A percentile compares a stretch with the other conserved stretches of the same genome.
Conservation (phyloP, 805 yeast species). For the Pichia insulana region DNA sequence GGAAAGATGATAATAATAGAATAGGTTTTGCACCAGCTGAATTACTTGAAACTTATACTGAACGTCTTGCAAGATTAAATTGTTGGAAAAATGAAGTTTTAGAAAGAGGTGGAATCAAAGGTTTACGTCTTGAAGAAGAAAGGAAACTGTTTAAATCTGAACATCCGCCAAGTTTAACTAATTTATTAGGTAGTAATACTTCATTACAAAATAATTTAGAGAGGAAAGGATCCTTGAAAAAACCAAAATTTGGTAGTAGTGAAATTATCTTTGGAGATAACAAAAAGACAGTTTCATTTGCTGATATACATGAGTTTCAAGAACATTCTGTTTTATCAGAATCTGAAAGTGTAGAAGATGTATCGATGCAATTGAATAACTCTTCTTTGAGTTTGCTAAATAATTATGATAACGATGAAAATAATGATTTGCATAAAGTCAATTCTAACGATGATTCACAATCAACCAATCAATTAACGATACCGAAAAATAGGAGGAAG, state of each 20-base stretch:
- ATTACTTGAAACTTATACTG: constrained; percentile 82
- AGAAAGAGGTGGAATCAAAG: constrained; percentile 28
- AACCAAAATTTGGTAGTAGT: constrained; percentile 1
- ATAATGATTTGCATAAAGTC: constrained; percentile 35
- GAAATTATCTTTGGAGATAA: not conserved
- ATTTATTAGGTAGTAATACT: constrained; percentile 9
- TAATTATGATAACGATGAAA: constrained; percentile 25
- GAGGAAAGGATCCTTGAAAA: constrained; percentile 13
- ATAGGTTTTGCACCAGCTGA: constrained; percentile 98
- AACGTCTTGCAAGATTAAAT: constrained; percentile 82
- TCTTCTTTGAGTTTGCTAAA: constrained; percentile 5
- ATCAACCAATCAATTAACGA: constrained; percentile 10
- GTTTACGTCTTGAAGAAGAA: constrained; percentile 20
- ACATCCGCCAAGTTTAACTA: constrained; percentile 10
- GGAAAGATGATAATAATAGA: constrained; percentile 29
- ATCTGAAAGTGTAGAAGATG: not conserved
- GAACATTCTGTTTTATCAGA: constrained; percentile 1
- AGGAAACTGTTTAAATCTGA: constrained; percentile 19
- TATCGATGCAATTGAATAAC: not conserved
- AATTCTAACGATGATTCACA: constrained; percentile 24
- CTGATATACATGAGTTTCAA: constrained; percentile 8
- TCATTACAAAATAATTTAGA: constrained; percentile 15
- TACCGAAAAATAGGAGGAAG: constrained; percentile 23
- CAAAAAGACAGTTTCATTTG: constrained; percentile 27
- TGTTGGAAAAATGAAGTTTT: constrained; percentile 84